Percentiles rank a stretch among this genome's conserved stretches.
phyloP scores from a whole-genome alignment of 2,329 filamentous ascomycete genomes.

The Aspergillus luchuensis region DNA sequence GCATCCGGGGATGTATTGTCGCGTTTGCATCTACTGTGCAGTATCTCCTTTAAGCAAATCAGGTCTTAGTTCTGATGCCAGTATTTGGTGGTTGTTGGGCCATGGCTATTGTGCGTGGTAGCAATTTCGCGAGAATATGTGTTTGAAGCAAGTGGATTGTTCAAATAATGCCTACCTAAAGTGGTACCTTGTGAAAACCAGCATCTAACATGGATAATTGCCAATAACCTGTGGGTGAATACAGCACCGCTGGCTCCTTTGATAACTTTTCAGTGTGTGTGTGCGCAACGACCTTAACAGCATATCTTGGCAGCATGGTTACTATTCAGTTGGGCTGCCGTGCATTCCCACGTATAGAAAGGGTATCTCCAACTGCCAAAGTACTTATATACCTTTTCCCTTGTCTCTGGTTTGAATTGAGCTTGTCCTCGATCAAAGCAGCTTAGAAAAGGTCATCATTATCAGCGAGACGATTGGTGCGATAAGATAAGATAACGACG shows the following conservation, averaged over 20 bases:
- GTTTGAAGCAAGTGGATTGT: not conserved
- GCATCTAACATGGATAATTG: not conserved
- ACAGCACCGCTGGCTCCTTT: not conserved
- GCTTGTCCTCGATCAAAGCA: not conserved
- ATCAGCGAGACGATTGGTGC: not conserved
- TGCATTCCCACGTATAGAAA: not conserved
- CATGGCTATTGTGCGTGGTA: not conserved
- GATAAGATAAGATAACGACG: conserved; percentile 3
- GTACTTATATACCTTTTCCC: not conserved
- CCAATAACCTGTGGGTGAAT: not conserved
- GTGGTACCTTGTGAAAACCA: not conserved
- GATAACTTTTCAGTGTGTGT: not conserved
- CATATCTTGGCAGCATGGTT: not conserved
- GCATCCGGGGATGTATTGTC: not conserved
- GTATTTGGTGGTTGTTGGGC: not conserved
- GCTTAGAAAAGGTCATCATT: not conserved
- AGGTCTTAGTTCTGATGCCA: too few species aligned
- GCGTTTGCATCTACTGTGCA: not conserved
- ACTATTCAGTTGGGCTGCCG: not conserved
- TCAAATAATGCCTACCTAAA: not conserved
- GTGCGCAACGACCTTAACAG: not conserved
- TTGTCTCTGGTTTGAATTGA: not conserved
- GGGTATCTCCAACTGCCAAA: not conserved
- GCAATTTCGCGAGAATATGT: not conserved
- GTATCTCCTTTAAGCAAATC: not conserved